Evolutionary conservation across 805 yeast species (phyloP).

Genomic region (Lachancea waltii): DNA sequence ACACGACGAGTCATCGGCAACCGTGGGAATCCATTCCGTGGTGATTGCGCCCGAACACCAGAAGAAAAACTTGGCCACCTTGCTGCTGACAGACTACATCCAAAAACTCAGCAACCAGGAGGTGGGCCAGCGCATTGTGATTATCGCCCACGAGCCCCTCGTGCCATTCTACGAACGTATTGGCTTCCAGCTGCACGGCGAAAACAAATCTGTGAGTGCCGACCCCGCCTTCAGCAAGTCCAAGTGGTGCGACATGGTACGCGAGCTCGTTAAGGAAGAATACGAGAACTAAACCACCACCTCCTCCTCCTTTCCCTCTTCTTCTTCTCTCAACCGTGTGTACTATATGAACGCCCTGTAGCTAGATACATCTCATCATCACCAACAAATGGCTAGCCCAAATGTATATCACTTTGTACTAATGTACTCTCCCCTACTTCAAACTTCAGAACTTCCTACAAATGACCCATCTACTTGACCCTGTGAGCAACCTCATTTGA

Average conservation of each 20-base stretch:
- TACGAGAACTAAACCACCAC: constrained; percentile 22
- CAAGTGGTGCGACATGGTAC: constrained; percentile 34
- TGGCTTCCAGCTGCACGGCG: constrained; percentile 71
- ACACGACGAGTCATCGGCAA: constrained; percentile 67
- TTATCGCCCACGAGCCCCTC: constrained; percentile 65
- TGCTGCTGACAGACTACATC: constrained; percentile 79
- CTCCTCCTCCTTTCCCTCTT: too few relatives aligned
- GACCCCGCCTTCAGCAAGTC: constrained; percentile 27
- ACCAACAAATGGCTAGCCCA: not conserved
- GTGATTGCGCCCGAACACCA: constrained; percentile 73
- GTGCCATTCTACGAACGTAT: constrained; percentile 73
- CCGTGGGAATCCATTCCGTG: constrained; percentile 76
- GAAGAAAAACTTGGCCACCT: constrained; percentile 75
- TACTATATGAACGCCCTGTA: not conserved
- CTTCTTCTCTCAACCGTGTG: too few relatives aligned
- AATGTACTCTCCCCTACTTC: too few relatives aligned
- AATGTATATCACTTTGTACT: not conserved
- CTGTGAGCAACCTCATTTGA: too few relatives aligned
- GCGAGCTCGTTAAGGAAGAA: constrained; percentile 33
- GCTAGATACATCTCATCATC: not conserved
- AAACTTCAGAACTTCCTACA: too few relatives aligned
- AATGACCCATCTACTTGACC: too few relatives aligned
- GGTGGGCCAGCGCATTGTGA: constrained; percentile 68
- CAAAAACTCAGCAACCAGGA: constrained; percentile 86
- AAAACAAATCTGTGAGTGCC: constrained; percentile 31